Conservation (phyloP, 2,329 filamentous ascomycete genomes). For the Monilinia fructigena region DNA sequence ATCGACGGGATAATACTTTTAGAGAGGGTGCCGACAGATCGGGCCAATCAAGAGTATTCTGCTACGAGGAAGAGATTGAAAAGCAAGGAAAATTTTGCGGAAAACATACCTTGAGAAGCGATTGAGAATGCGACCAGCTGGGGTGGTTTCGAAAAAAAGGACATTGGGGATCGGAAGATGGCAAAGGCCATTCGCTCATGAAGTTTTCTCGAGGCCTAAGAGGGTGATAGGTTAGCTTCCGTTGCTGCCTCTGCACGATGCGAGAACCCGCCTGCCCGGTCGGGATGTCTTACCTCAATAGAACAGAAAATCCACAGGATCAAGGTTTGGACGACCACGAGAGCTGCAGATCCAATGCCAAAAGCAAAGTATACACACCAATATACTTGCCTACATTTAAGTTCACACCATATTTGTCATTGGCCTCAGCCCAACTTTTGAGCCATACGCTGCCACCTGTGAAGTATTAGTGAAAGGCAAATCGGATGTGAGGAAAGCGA, state of each 20-base stretch:
- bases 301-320: conserved; percentile 99
- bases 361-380: conserved; percentile 95
- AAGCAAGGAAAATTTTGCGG: not conserved
- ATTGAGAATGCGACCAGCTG: conserved; percentile 89
- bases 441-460: conserved; percentile 84
- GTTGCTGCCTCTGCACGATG: conserved; percentile 27
- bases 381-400: conserved; percentile 83
- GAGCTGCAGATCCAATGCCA: conserved; percentile 77
- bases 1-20: not conserved
- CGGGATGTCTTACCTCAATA: conserved; percentile 69
- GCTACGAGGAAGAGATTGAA: not conserved
- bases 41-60: not conserved
- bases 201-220: conserved; percentile 83
- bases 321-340: conserved; percentile 89
- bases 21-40: not conserved
- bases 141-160: conserved; percentile 85
- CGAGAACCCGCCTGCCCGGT: conserved; percentile 25
- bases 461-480: conserved; percentile 22
- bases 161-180: conserved; percentile 97
- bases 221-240: conserved; percentile 30
- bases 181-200: conserved; percentile 97
- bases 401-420: conserved; percentile 67
- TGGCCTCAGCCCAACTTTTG: conserved; percentile 85
- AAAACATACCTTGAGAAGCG: conserved; percentile 78
- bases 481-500: not conserved